These are phyloP conservation scores for Neospermospora avenae DNA, from an alignment of 2,329 filamentous ascomycete species.

Conservation along the genomic window DNA sequence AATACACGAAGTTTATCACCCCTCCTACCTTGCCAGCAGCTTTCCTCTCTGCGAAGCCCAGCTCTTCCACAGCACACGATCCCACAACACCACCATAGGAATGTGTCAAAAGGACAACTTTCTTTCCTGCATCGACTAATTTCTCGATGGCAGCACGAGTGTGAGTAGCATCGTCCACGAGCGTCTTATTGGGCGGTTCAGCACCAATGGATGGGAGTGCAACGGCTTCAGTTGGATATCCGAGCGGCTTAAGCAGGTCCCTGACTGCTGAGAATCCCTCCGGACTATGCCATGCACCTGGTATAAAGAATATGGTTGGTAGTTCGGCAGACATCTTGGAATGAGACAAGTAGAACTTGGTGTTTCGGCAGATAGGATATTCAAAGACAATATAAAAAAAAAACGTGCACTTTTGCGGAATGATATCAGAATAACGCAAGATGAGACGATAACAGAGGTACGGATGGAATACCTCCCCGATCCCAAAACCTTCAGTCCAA, in stretches of 20 bases:
- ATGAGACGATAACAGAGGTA: too few relatives aligned
- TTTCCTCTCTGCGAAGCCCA: constrained; percentile 1
- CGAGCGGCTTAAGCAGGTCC: constrained; percentile 12
- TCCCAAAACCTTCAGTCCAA: too few relatives aligned
- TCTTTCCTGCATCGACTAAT: constrained; percentile 37
- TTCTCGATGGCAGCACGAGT: constrained; percentile 7
- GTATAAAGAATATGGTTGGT: constrained; percentile 18
- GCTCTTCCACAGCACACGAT: constrained; percentile 5
- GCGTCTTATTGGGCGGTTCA: constrained; percentile 11
- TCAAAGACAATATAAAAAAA: too few relatives aligned
- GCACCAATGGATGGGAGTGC: constrained; percentile 15
- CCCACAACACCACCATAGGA: constrained; percentile 39
- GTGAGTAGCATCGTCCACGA: constrained; percentile 6
- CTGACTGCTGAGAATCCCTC: constrained; percentile 11
- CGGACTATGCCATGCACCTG: constrained; percentile 19
- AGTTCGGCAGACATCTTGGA: not conserved
- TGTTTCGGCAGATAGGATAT: not conserved
- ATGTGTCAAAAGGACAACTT: constrained; percentile 39
- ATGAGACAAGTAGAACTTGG: too few relatives aligned
- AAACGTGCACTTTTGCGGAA: too few relatives aligned
- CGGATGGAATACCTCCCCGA: too few relatives aligned
- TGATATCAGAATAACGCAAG: too few relatives aligned
- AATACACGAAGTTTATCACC: constrained; percentile 13
- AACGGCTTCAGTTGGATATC: constrained; percentile 15
- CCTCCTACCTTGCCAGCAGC: constrained; percentile 14